Base-by-base conservation (phyloP, 208 protist genomes). In the Leishmania tropica region DNA sequence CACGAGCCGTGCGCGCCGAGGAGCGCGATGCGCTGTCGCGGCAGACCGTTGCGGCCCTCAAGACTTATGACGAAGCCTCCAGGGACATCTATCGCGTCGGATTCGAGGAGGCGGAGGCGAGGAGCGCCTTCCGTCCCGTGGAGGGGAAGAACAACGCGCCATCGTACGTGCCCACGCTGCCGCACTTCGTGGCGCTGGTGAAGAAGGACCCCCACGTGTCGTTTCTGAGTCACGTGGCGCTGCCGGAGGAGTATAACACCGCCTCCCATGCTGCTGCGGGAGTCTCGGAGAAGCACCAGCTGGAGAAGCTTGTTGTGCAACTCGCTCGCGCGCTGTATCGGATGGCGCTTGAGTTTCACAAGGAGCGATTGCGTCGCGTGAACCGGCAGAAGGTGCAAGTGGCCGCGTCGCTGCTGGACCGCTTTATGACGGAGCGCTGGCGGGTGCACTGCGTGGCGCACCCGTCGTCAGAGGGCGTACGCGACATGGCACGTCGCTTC, bases 341-440 rank as follows among this genome's bases (percentile, higher is more conserved):
- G 35, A 95, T 84, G 24, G 93, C 93, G 42, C 71, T 96, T 19
- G 88, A 96, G 64, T 97, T 90, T 75, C 87, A 94, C 85, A 89
- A 93, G 75, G 87, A 95, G 74, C 72, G 62, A 0, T 62, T 95
- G 21, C 86, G 94, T 35, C 88, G 93, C 19, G 85, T 96, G n/a
- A 93, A 96, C 70, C 87, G 80, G 28, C 94, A 97, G 75, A 96
- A 96, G 85, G 90, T 94, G 51, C 87, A 90, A 53, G 92, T 97
- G 24, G 92, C 93, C 8, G 93, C 93, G 5, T 76, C 92, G 51
- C 83, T 96, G 51, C 85, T 97, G 31, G 94, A 97, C 72, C 79
- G 65, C 60, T 96, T 95, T 78, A 89, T 96, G 28, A 19, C 60
- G 60, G 83, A 93, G 76, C 86, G 83, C 83, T 78, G 58, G 74